Evolutionary conservation across 2,329 filamentous ascomycete genomes (phyloP).

Genomic region (Scedosporium aurantiacum): DNA sequence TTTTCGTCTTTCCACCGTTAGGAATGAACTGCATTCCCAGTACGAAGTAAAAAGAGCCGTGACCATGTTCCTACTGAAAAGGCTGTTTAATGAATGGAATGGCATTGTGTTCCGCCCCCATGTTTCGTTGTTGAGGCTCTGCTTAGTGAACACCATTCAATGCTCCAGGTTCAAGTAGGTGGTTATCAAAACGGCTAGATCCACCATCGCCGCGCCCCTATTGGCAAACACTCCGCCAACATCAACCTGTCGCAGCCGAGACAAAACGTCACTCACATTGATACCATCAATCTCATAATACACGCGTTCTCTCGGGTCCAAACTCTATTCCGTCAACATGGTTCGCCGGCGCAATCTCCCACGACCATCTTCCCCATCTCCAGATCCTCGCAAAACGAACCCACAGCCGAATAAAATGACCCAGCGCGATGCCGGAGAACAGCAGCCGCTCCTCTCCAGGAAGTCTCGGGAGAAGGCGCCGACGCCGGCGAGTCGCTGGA

Average conservation of each 20-base stretch:
- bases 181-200: too few species aligned
- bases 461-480: background rate
- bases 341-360: background rate
- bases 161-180: too few species aligned
- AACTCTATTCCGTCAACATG: background rate
- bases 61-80: too few species aligned
- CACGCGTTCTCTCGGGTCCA: too few species aligned
- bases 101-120: too few species aligned
- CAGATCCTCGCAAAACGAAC: background rate
- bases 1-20: too few species aligned
- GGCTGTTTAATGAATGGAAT: too few species aligned
- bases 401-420: background rate
- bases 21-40: too few species aligned
- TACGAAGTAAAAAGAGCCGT: too few species aligned
- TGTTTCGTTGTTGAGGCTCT: too few species aligned
- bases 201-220: background rate
- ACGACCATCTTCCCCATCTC: background rate
- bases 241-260: background rate
- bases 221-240: background rate
- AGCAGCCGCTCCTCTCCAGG: background rate
- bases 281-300: background rate
- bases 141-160: too few species aligned
- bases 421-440: background rate
- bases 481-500: constrained; percentile 32
- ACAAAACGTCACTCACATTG: background rate